Evolutionary conservation across 2,329 filamentous ascomycete species (phyloP), one percentile per base, ranked within the genome.

Genomic region (Microthyrium microscopicum): DNA sequence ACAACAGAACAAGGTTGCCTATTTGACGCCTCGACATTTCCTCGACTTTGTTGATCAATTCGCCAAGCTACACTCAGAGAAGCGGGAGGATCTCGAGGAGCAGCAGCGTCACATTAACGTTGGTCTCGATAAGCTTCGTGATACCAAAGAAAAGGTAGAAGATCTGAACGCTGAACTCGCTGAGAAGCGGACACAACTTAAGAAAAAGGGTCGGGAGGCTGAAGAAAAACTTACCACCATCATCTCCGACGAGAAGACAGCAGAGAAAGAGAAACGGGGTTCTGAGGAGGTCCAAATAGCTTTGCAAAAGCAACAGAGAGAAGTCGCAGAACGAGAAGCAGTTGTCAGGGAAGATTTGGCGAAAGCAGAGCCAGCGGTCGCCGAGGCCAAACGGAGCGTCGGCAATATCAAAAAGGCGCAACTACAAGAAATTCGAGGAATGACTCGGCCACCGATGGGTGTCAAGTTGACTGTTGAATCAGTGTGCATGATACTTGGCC

Each of bases 321-420:
- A 91, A 52, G 84, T 98, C 27, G 79, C 83, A 3, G 64, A 70
- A 43, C 77, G 89, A 42, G 78, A 72, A 53, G 76, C 87, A 54
- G 74, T 92, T 36, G 91, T 95, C 22, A 58, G 92, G 45, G 68
- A 73, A 44, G 89, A 98, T 60, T 64, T 98, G 38, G 87, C 83
- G 20, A 77, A 73, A 50, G 89, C 89, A 11, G 87, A 95, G 52
- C 89, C 89, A 6, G 89, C 89, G 31, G 89, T 98, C 35, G 61
- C 80, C 40, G 84, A 92, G 55, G 89, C 89, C 31, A 82, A 89
- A 61, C 82, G 84, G 53, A 94, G 85, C 58, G 91, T 98, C 55
- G 89, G 81, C 62, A 94, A 91, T 63, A 98, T 98, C 63, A 98
- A 95, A 64, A 75, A 80, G 51, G 84, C 93, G 53, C 89, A 98